Evolutionary conservation across 768 basidiomycete genomes (phyloP), one percentile per base, ranked within the genome.

Genomic region (Boletales sp.): DNA sequence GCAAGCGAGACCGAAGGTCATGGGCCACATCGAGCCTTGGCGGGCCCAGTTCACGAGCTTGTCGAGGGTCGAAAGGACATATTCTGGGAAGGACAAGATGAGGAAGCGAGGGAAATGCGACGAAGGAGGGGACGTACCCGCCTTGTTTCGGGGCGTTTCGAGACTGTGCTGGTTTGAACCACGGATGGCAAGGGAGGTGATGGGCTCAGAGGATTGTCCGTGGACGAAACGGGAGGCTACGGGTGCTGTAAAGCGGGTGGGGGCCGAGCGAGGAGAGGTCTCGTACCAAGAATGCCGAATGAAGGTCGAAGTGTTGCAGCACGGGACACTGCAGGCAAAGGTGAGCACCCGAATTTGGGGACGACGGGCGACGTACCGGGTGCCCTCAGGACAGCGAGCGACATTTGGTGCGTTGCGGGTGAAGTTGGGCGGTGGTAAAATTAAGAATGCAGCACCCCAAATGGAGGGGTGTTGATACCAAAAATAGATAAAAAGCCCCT

Each of bases 11-110:
- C 95, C 92, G 69, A 90, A 94, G 44, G 94, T 97, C 94, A 98
- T 97, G 10, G 96, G 96, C 96, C 96, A 98, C 84, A 97, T 95
- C 36, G 93, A 95, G 51, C 95, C 87, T 72, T 98, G 95, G 47
- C 94, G 76, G 9, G 87, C 95, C 96, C 96, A 98, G 69, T 97
- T 98, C 61, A 87, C 86, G 15, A 98, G 78, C 72, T 98, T 98
- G 76, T 99, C 96, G 48, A 96, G 72, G 0, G 94, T 95, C 1
- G 94, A 92, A 44, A 98, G 75, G 2, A 97, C 94, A 78, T 97
- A 98, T 72, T 99, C 96, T 93, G 60, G 19, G 5, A 51, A 21
- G 19, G 36, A 33, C 8, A 30, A 35, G 19, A 33, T 60, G 30
- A 44, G n/a, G 33, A 40, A 45, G 25, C 4, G 25, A 15, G 41